Base-by-base conservation (phyloP, 1,284 basidiomycete species). In the Mycosarcoma mackinlayi region DNA sequence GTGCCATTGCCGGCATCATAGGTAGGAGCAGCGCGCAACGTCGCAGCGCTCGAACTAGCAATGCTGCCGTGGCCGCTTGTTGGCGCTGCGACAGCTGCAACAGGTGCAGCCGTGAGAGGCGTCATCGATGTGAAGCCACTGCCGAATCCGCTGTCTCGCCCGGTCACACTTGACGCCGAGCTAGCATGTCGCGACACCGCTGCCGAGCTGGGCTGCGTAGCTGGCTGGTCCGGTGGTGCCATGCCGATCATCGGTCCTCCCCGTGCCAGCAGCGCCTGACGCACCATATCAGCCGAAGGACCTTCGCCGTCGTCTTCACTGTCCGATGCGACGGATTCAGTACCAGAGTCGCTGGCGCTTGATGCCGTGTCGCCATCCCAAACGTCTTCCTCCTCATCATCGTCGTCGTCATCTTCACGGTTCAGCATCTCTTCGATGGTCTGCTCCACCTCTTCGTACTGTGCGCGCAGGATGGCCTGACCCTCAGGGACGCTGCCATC, bases 371-470 rank as follows among this genome's bases (percentile, higher is more conserved):
- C 56, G 27, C 64, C 64, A 16, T 67, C 69, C 64, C 69, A 67
- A 3, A 59, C 56, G 19, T 75, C 77, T 3, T 67, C 74, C 24
- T 76, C 77, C 9, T 77, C 75, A 49, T 79, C 79, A 35, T 80
- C 78, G 23, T 76, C 77, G 23, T 80, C 78, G 14, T 79, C 79
- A 24, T 81, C 79, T 38, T 81, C 78, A 27, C 77, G 77, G 53
- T 80, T 80, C 42, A 80, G 75, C 74, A 80, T 79, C 68, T 82
- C 80, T 30, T 94, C 92, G 14, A 96, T 86, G 49, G 95, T 86
- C 84, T 98, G 94, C 80, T 98, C 94, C 64, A 94, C 96, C 84
- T 99, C 95, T 75, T 91, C 93, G 56, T 98, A 85, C 83, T 98
- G 93, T 5, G 95, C 95, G 86, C 94, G 92, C 54, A 99, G 87